phyloP scores from a whole-genome alignment of 23 red algal species.

The Cyanidioschyzon merolae region DNA sequence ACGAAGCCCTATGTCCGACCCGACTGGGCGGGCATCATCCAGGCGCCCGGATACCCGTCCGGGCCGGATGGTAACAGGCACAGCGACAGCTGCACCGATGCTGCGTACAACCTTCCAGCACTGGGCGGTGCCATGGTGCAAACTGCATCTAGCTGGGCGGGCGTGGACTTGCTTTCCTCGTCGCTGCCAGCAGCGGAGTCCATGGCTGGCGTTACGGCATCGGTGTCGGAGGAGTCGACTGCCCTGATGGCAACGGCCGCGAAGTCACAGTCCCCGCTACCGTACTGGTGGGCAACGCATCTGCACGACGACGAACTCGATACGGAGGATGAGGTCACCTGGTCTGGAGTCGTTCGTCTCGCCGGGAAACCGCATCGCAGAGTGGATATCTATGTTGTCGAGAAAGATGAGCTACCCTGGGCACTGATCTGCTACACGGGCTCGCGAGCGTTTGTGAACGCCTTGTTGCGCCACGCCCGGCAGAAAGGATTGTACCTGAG shows the following conservation, averaged over 20 bases:
- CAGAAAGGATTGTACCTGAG: neutral
- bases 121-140: neutral
- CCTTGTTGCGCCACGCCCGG: neutral
- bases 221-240: neutral
- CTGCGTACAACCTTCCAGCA: neutral
- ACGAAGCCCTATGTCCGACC: neutral
- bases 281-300: slow-evolving; percentile 1
- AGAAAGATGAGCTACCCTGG: slow-evolving; percentile 10
- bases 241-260: neutral
- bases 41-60: neutral
- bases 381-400: slow-evolving; percentile 6
- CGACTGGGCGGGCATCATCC: neutral
- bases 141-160: neutral
- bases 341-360: slow-evolving; percentile 8
- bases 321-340: slow-evolving; percentile 5
- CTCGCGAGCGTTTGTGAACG: slow-evolving; percentile 1
- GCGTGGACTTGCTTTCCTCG: neutral
- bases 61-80: neutral
- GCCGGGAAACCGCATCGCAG: slow-evolving; percentile 11
- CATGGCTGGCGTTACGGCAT: neutral
- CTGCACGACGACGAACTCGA: neutral
- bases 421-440: slow-evolving; percentile 3
- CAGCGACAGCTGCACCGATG: neutral
- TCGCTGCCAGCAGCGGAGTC: neutral
- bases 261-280: neutral